Evolutionary conservation across 148 eudicot genomes (phyloP).

Genomic region (Polygonum aviculare): DNA sequence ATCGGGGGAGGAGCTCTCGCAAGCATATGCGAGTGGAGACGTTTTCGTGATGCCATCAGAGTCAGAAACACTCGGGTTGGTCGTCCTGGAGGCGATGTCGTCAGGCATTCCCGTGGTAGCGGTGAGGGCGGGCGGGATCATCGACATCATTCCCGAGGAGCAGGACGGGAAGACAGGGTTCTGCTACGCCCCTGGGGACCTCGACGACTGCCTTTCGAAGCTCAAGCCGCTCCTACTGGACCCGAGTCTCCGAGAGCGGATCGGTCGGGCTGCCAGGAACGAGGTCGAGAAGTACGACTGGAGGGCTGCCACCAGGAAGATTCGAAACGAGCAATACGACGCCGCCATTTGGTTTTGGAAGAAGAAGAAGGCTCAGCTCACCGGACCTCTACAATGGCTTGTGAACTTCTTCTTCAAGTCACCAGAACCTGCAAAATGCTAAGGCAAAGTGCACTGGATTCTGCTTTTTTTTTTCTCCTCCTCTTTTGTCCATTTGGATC

Average conservation of each 20-base stretch:
- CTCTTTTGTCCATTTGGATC: neutral
- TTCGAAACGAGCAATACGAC: conserved; percentile 67
- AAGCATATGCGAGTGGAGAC: conserved; percentile 94
- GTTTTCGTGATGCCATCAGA: conserved; percentile 91
- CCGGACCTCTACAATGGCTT: conserved; percentile 68
- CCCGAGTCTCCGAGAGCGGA: conserved; percentile 38
- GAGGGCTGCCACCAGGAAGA: conserved; percentile 67
- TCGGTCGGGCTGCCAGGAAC: conserved; percentile 68
- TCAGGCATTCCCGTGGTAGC: conserved; percentile 93
- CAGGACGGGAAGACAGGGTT: conserved; percentile 71
- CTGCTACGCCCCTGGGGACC: conserved; percentile 58
- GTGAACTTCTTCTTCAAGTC: conserved; percentile 31
- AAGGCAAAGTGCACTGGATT: neutral
- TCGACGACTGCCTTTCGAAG: conserved; percentile 70
- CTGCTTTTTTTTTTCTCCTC: neutral
- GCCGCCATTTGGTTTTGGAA: conserved; percentile 92
- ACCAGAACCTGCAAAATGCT: conserved; percentile 17
- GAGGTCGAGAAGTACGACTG: conserved; percentile 95
- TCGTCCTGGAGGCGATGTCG: conserved; percentile 94
- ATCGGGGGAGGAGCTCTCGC: conserved; percentile 84
- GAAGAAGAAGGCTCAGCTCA: conserved; percentile 49
- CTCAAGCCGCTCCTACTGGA: conserved; percentile 54
- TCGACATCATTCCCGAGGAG: conserved; percentile 73
- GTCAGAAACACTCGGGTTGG: conserved; percentile 84
- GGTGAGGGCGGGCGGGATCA: conserved; percentile 91